Evolutionary conservation across 2,329 filamentous ascomycete species (phyloP), one percentile per base, ranked within the genome.

Genomic region (Raffaelea deltoideospora): DNA sequence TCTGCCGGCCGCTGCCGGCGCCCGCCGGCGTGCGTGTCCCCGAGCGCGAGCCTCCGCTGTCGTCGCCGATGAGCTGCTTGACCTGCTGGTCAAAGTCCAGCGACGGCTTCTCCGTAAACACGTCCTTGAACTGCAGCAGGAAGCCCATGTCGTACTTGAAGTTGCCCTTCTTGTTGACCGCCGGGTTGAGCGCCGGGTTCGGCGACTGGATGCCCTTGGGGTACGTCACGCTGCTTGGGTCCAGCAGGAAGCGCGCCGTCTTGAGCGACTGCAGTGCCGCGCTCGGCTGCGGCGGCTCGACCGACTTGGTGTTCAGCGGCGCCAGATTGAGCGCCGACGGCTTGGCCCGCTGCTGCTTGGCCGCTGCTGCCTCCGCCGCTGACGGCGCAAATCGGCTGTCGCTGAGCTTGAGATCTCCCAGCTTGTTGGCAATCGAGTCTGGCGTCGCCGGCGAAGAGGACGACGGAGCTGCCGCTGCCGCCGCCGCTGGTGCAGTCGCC

Each of bases 111-210:
- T 98, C 90, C 44, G 85, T 92, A 63, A 95, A 98, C 17, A 94
- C 85, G 49, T 74, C 74, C 62, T 95, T 84, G 69, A 98, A 98
- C 54, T 98, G 90, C 22, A 98, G 69, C 60, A 98, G 65, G 67
- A 98, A 98, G 49, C 80, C 79, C 50, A 87, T 83, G 60, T 96
- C 86, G 58, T 98, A 98, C 57, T 92, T 87, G 65, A 92, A 93
- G 30, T 76, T 79, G 42, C 75, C 76, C 63, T 87, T 88, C 57
- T 80, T 83, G 24, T 73, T 68, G 21, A 84, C 80, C 14, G 80
- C 80, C 29, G 72, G 65, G 57, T 96, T 98, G 45, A 95, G 63
- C 3, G 88, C 83, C 10, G 88, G 85, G 60, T 95, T 96, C 8
- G 90, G 90, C 20, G 87, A 94, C 42, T 70, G 73, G 54, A 96